Evolutionary conservation across 1,139 yeast species (phyloP).

Genomic region (Kluyveromyces marxianus): DNA sequence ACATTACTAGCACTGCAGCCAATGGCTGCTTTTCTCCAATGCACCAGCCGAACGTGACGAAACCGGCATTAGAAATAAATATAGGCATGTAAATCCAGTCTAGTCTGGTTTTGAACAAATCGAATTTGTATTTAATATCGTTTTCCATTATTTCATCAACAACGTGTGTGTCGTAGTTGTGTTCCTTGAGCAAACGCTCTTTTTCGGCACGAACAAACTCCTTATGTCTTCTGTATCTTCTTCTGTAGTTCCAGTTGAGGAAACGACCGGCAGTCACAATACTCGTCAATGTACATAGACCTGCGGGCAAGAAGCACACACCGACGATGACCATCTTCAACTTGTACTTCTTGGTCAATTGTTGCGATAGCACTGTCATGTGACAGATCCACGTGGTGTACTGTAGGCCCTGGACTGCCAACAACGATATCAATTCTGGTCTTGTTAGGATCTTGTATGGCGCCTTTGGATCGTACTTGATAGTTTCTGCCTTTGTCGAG

Average conservation of each 20-base stretch:
- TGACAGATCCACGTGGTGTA: conserved; percentile 66
- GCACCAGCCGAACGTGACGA: conserved; percentile 66
- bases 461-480: conserved; percentile 36
- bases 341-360: conserved; percentile 41
- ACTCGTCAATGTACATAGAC: conserved; percentile 50
- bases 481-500: conserved; percentile 26
- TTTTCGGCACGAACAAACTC: conserved; percentile 20
- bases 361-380: conserved; percentile 55
- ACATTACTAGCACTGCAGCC: conserved; percentile 48
- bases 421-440: conserved; percentile 31
- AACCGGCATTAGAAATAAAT: conserved; percentile 33
- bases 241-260: conserved; percentile 40
- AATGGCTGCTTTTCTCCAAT: conserved; percentile 41
- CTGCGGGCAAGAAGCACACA: conserved; percentile 52
- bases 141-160: conserved; percentile 19
- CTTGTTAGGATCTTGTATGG: conserved; percentile 38
- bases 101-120: conserved; percentile 44
- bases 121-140: conserved; percentile 29
- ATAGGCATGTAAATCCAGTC: conserved; percentile 34
- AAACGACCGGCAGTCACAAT: conserved; percentile 42
- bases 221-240: conserved; percentile 15
- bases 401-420: conserved; percentile 52
- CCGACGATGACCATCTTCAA: conserved; percentile 52
- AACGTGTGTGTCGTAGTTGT: conserved; percentile 14
- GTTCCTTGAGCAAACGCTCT: conserved; percentile 22